Percentiles rank a stretch among this genome's conserved stretches.
phyloP scores from a whole-genome alignment of 352 stramenopile species.

The Globisporangium echinulatum region DNA sequence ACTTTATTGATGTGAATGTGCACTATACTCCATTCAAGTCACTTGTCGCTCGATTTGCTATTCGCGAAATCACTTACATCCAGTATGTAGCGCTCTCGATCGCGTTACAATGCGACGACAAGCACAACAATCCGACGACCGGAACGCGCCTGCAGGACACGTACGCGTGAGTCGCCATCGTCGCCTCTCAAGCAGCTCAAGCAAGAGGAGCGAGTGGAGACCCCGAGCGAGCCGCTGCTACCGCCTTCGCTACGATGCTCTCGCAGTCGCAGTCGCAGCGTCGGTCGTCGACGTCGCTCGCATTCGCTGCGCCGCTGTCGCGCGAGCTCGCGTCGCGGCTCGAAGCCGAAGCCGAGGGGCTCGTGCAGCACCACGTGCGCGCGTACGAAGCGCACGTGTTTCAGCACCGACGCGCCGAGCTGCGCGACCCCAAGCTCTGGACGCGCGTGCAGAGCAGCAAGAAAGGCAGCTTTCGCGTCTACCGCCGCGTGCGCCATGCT shows the following conservation, averaged over 20 bases:
- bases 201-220: too few species aligned
- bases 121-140: too few species aligned
- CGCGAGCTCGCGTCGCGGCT: conserved; percentile 10
- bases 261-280: conserved; percentile 2
- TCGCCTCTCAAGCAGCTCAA: too few species aligned
- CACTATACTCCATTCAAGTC: too few species aligned
- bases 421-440: conserved; percentile 14
- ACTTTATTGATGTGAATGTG: too few species aligned
- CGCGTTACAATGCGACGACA: too few species aligned
- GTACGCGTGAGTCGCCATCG: too few species aligned
- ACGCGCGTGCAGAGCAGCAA: conserved; percentile 13
- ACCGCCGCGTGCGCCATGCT: conserved; percentile 8
- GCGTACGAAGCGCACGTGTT: conserved; percentile 18
- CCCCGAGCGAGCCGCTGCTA: too few species aligned
- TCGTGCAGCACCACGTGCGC: conserved; percentile 18
- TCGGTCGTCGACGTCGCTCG: conserved; percentile 14
- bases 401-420: conserved; percentile 11
- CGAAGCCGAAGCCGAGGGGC: conserved; percentile 13
- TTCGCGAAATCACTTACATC: too few species aligned
- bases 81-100: too few species aligned
- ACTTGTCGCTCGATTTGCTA: too few species aligned
- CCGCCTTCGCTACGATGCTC: background rate
- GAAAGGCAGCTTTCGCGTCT: conserved; percentile 13
- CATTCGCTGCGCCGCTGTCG: conserved; percentile 10
- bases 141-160: too few species aligned